A percentile compares a stretch with the other conserved stretches of the same genome.
Evolutionary conservation across 345 rosid genomes (phyloP).

Genomic region (Tarenaya hassleriana): DNA sequence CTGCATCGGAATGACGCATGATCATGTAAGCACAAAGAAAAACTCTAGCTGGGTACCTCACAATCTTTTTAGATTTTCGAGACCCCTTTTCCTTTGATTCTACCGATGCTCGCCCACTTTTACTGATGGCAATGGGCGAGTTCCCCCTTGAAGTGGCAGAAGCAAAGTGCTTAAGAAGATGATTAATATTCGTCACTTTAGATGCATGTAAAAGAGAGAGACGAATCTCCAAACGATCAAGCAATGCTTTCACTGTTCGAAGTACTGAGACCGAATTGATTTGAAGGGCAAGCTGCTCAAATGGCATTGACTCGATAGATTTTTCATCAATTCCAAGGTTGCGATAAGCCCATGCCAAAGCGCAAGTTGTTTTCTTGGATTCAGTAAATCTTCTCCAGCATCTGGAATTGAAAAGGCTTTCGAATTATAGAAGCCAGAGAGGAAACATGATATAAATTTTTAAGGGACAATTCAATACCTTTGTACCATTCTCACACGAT

Average conservation of each 20-base stretch:
- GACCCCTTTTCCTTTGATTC: slow-evolving; percentile 33
- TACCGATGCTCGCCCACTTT: slow-evolving; percentile 48
- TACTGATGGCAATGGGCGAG: slow-evolving; percentile 38
- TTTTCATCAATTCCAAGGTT: slow-evolving; percentile 49
- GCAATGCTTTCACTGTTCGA: slow-evolving; percentile 51
- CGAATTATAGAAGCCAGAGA: slow-evolving; percentile 4
- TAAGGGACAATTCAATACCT: background rate
- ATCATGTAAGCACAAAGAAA: slow-evolving; percentile 95
- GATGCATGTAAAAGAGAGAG: slow-evolving; percentile 29
- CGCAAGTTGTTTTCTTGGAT: slow-evolving; percentile 60
- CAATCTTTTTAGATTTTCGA: slow-evolving; percentile 35
- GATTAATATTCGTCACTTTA: slow-evolving; percentile 65
- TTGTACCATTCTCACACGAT: no score
- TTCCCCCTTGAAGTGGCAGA: slow-evolving; percentile 65
- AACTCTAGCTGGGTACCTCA: slow-evolving; percentile 84
- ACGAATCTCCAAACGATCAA: slow-evolving; percentile 79
- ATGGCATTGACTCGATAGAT: slow-evolving; percentile 50
- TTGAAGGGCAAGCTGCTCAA: slow-evolving; percentile 74
- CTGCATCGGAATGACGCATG: slow-evolving; percentile 94
- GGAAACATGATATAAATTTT: background rate
- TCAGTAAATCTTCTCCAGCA: slow-evolving; percentile 79
- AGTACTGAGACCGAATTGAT: slow-evolving; percentile 62
- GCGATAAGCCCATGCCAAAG: slow-evolving; percentile 60
- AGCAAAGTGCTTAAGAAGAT: slow-evolving; percentile 82
- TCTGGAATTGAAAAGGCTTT: slow-evolving; percentile 32